Conservation (phyloP, 768 basidiomycete species). For the Pleurotus tuber-regium region DNA sequence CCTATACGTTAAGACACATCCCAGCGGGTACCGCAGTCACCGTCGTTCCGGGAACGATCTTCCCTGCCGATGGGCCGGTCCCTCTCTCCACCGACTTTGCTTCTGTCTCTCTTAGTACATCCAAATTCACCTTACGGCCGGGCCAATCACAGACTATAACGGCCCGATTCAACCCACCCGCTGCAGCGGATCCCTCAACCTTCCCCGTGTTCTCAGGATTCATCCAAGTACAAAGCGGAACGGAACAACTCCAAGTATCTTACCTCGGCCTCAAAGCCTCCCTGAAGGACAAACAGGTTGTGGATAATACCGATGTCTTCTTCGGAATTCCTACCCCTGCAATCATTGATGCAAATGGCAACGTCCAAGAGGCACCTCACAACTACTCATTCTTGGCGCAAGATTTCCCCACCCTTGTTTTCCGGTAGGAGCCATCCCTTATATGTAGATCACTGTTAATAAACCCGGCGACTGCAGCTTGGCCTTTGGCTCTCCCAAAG, state of each 20-base stretch:
- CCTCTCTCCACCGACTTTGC: slow-evolving; percentile 45
- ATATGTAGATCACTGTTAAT: too few species aligned
- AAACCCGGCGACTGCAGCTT: slow-evolving; percentile 24
- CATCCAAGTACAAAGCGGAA: slow-evolving; percentile 30
- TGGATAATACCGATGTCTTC: slow-evolving; percentile 48
- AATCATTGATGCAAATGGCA: slow-evolving; percentile 37
- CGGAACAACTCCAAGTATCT: slow-evolving; percentile 27
- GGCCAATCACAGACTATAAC: slow-evolving; percentile 38
- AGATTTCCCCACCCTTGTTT: slow-evolving; percentile 40
- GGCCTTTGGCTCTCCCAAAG: slow-evolving; percentile 46
- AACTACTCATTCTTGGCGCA: slow-evolving; percentile 46
- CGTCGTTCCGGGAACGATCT: slow-evolving; percentile 28
- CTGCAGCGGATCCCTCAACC: slow-evolving; percentile 25
- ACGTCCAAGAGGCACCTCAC: slow-evolving; percentile 34
- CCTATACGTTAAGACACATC: slow-evolving; percentile 47
- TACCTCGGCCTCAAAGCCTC: slow-evolving; percentile 37
- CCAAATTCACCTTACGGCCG: slow-evolving; percentile 42
- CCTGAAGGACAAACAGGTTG: slow-evolving; percentile 46
- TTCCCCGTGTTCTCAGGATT: slow-evolving; percentile 51
- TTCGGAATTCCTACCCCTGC: slow-evolving; percentile 45
- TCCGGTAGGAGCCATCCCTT: slow-evolving; percentile 26
- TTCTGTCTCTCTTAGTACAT: slow-evolving; percentile 42
- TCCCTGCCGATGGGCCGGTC: slow-evolving; percentile 28
- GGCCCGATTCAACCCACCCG: slow-evolving; percentile 46
- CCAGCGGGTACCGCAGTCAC: slow-evolving; percentile 58